Conservation (phyloP, 2,329 filamentous ascomycete species). For the Pseudonectria buxi region DNA sequence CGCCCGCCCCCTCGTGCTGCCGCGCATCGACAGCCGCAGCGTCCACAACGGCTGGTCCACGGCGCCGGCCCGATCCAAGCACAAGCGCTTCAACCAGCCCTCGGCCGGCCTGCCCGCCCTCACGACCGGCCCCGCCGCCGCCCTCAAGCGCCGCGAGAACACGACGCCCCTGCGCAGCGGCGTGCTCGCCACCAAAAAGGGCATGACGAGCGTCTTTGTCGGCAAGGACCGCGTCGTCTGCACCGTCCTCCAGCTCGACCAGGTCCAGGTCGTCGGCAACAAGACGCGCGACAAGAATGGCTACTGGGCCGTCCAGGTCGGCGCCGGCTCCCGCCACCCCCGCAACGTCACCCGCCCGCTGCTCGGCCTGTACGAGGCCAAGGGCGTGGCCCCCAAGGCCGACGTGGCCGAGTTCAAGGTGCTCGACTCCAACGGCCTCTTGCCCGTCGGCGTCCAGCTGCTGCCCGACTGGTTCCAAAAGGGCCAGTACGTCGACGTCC, state of each 20-base stretch:
- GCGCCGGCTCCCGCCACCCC: slow-evolving; percentile 65
- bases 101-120: slow-evolving; percentile 49
- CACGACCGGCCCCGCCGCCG: slow-evolving; percentile 53
- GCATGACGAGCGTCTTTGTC: slow-evolving; percentile 90
- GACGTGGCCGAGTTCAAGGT: slow-evolving; percentile 85
- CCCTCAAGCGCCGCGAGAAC: slow-evolving; percentile 50
- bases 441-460: slow-evolving; percentile 68
- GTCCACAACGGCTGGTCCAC: slow-evolving; percentile 58
- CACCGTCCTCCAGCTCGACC: slow-evolving; percentile 89
- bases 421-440: slow-evolving; percentile 61
- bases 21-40: slow-evolving; percentile 39
- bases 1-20: slow-evolving; percentile 36
- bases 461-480: slow-evolving; percentile 84
- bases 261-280: slow-evolving; percentile 80
- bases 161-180: slow-evolving; percentile 67
- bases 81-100: slow-evolving; percentile 54
- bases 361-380: slow-evolving; percentile 80
- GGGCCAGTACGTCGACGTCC: slow-evolving; percentile 85
- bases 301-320: slow-evolving; percentile 91
- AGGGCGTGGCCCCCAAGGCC: slow-evolving; percentile 76
- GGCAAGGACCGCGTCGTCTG: slow-evolving; percentile 72
- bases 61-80: slow-evolving; percentile 43
- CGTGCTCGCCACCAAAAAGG: slow-evolving; percentile 81
- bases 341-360: slow-evolving; percentile 74
- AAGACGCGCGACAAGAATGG: slow-evolving; percentile 78